Base-by-base conservation (phyloP, 495 filamentous ascomycete genomes). In the Aspergillus steynii region DNA sequence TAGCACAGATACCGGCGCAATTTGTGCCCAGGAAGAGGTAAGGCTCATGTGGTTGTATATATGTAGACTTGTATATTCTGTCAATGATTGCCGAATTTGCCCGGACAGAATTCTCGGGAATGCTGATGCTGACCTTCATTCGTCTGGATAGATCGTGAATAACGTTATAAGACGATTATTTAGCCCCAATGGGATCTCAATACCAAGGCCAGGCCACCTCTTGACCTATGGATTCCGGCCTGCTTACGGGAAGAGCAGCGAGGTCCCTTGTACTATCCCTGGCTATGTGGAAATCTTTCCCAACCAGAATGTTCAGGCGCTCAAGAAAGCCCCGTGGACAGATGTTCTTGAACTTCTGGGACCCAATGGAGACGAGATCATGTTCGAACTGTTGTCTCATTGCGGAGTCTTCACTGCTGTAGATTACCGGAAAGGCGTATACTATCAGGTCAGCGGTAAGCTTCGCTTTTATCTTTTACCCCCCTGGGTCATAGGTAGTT, bases 131-230 rank as follows among this genome's bases (percentile, higher is more conserved):
- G 9, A 42, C 14, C 5, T 42, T 42, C 0, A 42, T 42, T 14
- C 9, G 14, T 42, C 12, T 14, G 37, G 6, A 31, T 37, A 98
- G 90, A 82, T 96, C 62, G 83, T 97, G 54, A 90, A 97, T 73
- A 96, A 91, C 68, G 87, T 87, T 10, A 86, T 97, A 31, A 89
- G 84, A 77, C 77, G 82, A 2, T 74, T 97, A 2, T 96, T 96
- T 74, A 85, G 83, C 15, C 82, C 80, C 53, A 74, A 68, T 50
- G 61, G 82, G 53, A 72, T 72, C 42, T 53, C 74, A 1, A 84
- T 79, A 69, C 86, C 86, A 1, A 84, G 80, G 69, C 86, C 86
- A 0, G 80, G 85, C 50, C 91, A 96, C 75, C 65, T 96, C 5
- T 81, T 97, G 10, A 90, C 88, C 61, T 85, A 93, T 79, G 93